Conservation (phyloP, 2,329 filamentous ascomycete genomes). For the Tolypocladium tundrense region DNA sequence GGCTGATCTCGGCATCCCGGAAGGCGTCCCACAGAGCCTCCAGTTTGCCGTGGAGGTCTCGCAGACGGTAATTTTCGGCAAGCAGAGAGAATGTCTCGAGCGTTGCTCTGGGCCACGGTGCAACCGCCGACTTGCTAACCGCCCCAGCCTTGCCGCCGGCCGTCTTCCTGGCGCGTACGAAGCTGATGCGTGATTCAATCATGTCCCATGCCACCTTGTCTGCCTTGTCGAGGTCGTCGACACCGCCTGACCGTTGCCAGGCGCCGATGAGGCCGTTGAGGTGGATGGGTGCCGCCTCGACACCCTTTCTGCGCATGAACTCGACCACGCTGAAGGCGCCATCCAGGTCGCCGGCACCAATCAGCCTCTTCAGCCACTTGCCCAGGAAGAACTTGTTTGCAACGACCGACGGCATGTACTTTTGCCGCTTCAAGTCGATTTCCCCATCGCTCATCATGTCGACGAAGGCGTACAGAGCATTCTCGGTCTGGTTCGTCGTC, state of each 20-base stretch:
- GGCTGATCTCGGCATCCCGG: slow-evolving; percentile 50
- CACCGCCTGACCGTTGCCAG: slow-evolving; percentile 56
- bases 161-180: slow-evolving; percentile 39
- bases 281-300: slow-evolving; percentile 62
- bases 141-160: background rate
- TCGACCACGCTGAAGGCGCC: slow-evolving; percentile 64
- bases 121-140: background rate
- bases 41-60: slow-evolving; percentile 47
- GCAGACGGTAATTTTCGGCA: slow-evolving; percentile 59
- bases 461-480: slow-evolving; percentile 67
- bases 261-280: slow-evolving; percentile 75
- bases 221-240: slow-evolving; percentile 46
- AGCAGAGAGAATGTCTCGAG: slow-evolving; percentile 71
- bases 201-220: slow-evolving; percentile 66
- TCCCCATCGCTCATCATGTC: slow-evolving; percentile 72
- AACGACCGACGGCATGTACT: slow-evolving; percentile 35
- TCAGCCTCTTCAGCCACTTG: slow-evolving; percentile 79
- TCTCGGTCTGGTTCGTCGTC: slow-evolving; percentile 50
- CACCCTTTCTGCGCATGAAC: slow-evolving; percentile 61
- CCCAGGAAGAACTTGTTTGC: slow-evolving; percentile 75
- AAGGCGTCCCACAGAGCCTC: slow-evolving; percentile 53
- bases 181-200: slow-evolving; percentile 57
- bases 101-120: slow-evolving; percentile 46
- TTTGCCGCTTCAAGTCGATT: slow-evolving; percentile 34
- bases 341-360: slow-evolving; percentile 60